These are phyloP conservation scores for Pythium pyrilobum DNA, from an alignment of 352 stramenopile genomes.

Conservation along the genomic window DNA sequence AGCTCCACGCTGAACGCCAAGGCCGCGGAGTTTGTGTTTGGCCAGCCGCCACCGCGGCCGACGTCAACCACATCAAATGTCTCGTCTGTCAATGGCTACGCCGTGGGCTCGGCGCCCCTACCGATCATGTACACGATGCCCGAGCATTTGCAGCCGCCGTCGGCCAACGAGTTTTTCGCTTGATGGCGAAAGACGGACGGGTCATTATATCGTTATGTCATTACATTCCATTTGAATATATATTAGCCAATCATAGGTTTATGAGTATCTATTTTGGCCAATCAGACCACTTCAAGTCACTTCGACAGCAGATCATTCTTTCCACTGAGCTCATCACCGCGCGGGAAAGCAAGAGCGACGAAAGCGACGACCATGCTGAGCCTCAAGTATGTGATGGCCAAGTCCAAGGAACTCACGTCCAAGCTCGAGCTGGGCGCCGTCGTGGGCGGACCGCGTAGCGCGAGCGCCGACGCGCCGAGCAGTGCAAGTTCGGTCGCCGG, in stretches of 20 bases:
- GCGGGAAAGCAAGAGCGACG: neutral
- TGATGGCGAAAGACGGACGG: neutral
- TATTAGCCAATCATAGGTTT: neutral
- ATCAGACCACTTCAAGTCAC: neutral
- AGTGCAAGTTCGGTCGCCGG: slow-evolving; percentile 14
- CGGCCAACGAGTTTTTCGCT: slow-evolving; percentile 5
- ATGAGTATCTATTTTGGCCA: neutral
- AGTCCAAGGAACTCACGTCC: slow-evolving; percentile 64
- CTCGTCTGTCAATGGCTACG: neutral
- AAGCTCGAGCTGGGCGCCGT: slow-evolving; percentile 40
- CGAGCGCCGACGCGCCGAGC: slow-evolving; percentile 4
- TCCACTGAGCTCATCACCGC: neutral
- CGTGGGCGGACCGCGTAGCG: slow-evolving; percentile 2
- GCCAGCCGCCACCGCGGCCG: neutral
- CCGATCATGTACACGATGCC: neutral
- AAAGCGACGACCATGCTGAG: slow-evolving; percentile 34
- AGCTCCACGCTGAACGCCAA: neutral
- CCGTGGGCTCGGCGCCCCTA: neutral
- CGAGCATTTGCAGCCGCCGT: too few relatives aligned
- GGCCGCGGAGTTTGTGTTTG: slow-evolving; percentile 4
- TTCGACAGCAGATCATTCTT: neutral
- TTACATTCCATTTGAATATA: neutral
- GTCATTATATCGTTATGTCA: neutral
- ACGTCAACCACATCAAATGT: neutral
- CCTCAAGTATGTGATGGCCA: slow-evolving; percentile 72